Evolutionary conservation across 164 flowering plant genomes (phyloP).

Genomic region (Liriodendron chinense): DNA sequence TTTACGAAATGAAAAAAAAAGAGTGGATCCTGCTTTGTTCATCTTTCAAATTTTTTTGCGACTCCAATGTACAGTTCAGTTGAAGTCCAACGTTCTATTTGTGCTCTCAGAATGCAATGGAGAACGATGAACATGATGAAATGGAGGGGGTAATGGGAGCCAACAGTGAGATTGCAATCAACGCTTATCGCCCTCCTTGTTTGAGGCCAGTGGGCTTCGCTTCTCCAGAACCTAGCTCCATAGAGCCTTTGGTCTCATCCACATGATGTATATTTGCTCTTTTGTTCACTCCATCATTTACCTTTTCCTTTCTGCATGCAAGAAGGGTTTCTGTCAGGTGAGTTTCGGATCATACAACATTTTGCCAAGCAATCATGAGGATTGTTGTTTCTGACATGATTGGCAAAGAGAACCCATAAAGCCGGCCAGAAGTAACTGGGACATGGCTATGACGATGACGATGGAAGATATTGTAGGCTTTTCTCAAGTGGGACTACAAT

Average conservation of each 20-base stretch:
- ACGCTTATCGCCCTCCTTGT: conserved; percentile 58
- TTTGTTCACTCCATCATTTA: background rate
- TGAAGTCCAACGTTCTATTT: background rate
- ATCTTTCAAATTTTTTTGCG: too few relatives aligned
- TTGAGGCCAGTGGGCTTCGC: conserved; percentile 29
- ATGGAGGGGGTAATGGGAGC: conserved; percentile 33
- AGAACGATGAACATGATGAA: conserved; percentile 61
- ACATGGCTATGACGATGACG: too few relatives aligned
- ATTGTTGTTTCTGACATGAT: background rate
- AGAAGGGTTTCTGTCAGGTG: too few relatives aligned
- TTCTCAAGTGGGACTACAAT: too few relatives aligned
- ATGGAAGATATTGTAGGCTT: too few relatives aligned
- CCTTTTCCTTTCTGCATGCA: background rate
- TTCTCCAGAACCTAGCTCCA: conserved; percentile 29
- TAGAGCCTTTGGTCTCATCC: conserved; percentile 32
- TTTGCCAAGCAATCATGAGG: background rate
- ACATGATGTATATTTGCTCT: background rate
- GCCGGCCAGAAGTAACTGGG: too few relatives aligned
- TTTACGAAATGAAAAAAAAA: too few relatives aligned
- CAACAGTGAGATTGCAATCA: conserved; percentile 32
- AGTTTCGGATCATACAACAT: background rate
- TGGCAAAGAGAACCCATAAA: too few relatives aligned
- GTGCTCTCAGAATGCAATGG: conserved; percentile 52
- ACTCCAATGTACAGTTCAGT: background rate
- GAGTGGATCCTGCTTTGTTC: too few relatives aligned